These are phyloP conservation scores for Hibiscus tridactylites DNA, from an alignment of 345 rosid genomes.

Conservation along the genomic window DNA sequence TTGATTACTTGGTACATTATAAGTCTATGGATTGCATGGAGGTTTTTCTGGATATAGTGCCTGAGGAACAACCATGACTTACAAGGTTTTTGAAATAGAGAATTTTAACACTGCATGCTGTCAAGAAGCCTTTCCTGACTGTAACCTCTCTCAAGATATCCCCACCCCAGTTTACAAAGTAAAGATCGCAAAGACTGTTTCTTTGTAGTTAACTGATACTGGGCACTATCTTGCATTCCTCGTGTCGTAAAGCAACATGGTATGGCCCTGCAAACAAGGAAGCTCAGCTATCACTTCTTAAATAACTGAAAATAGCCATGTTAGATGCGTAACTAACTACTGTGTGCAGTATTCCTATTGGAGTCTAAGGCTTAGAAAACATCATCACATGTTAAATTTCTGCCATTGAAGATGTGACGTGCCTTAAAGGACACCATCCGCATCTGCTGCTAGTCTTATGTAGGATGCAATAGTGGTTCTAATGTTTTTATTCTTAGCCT, in stretches of 20 bases:
- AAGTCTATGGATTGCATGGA: neutral
- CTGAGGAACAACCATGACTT: neutral
- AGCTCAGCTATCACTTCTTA: too few species aligned
- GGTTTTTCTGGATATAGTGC: neutral
- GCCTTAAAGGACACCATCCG: neutral
- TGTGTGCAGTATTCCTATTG: too few species aligned
- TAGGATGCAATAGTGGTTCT: neutral
- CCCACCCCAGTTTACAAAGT: neutral
- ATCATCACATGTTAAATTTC: neutral
- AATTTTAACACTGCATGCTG: neutral
- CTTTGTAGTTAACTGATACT: neutral
- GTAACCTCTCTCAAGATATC: neutral
- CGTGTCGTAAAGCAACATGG: neutral
- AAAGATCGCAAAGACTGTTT: neutral
- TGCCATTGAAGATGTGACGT: neutral
- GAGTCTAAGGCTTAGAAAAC: too few species aligned
- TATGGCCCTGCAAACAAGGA: too few species aligned
- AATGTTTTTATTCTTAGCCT: neutral
- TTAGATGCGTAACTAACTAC: too few species aligned
- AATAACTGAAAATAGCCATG: too few species aligned
- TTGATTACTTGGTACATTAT: neutral
- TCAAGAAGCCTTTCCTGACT: neutral
- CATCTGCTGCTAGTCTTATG: neutral
- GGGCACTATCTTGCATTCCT: neutral
- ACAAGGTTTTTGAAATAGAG: neutral